phyloP scores from a whole-genome alignment of 2,329 filamentous ascomycete genomes.

The Teratosphaeria zuluensis region DNA sequence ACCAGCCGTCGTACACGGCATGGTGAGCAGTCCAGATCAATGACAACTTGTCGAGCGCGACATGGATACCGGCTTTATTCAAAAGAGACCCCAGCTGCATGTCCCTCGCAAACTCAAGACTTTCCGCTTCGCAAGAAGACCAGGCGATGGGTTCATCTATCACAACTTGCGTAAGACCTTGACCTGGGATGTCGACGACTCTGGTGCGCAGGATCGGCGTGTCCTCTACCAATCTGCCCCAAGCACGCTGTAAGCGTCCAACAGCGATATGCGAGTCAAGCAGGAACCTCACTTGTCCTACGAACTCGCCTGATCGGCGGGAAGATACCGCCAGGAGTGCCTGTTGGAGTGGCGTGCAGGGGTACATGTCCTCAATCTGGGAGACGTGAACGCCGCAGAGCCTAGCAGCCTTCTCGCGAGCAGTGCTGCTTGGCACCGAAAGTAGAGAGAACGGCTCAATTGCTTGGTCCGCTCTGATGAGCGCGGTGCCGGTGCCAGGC shows the following conservation, averaged over 20 bases:
- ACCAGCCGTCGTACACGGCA: background rate
- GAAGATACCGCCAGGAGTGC: background rate
- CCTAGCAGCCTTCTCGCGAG: too few species aligned
- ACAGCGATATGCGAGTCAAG: background rate
- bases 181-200: background rate
- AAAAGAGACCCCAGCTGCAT: background rate
- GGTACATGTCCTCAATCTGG: background rate
- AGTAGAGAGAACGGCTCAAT: too few species aligned
- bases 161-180: background rate
- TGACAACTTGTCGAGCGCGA: background rate
- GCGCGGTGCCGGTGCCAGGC: too few species aligned
- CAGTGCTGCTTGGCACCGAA: too few species aligned
- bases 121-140: background rate
- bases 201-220: background rate
- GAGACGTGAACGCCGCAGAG: too few species aligned
- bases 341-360: background rate
- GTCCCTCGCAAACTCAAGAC: background rate
- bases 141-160: background rate
- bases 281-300: background rate
- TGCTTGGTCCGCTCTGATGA: too few species aligned
- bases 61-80: background rate
- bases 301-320: background rate
- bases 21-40: background rate
- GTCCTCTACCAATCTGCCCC: background rate
- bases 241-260: background rate